Evolutionary conservation across 352 stramenopile genomes (phyloP).

Genomic region (Phytophthora sp.): DNA sequence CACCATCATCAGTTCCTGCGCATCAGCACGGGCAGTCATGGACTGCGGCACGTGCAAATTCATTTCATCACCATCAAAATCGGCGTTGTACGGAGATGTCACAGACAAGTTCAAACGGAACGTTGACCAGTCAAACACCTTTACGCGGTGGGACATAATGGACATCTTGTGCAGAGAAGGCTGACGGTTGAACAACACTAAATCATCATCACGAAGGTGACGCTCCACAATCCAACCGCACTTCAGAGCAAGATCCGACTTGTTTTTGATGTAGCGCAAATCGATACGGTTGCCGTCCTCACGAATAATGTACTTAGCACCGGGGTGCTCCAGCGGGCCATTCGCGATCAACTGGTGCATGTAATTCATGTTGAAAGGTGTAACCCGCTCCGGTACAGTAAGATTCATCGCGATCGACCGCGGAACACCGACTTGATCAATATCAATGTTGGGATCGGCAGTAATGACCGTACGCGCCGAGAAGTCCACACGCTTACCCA

Average conservation of each 20-base stretch:
- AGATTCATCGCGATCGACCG: conserved; percentile 98
- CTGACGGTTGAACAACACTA: conserved; percentile 99
- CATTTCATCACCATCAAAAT: conserved; percentile 99
- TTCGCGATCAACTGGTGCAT: conserved; percentile 97
- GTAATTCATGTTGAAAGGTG: conserved; percentile 97
- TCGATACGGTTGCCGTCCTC: conserved; percentile 98
- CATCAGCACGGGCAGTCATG: conserved; percentile 96
- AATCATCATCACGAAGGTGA: conserved; percentile 98
- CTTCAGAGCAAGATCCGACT: conserved; percentile 95
- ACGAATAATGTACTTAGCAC: conserved; percentile 98
- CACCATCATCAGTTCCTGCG: conserved; percentile 98
- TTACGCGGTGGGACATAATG: conserved; percentile 99
- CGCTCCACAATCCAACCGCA: conserved; percentile 99
- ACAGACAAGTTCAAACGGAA: conserved; percentile 99
- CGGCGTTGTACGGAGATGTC: conserved; percentile 99
- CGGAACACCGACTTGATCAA: conserved; percentile 99
- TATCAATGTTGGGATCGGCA: conserved; percentile 98
- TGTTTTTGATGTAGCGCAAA: conserved; percentile 98
- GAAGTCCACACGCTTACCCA: conserved; percentile 99
- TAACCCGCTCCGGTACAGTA: conserved; percentile 99
- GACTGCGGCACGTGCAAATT: conserved; percentile 98
- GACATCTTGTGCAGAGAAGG: conserved; percentile 99
- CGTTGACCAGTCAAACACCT: conserved; percentile 99
- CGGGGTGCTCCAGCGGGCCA: conserved; percentile 96
- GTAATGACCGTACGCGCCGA: conserved; percentile 99